phyloP scores from a whole-genome alignment of 2,329 filamentous ascomycete genomes.

The Xylaria polymorpha region DNA sequence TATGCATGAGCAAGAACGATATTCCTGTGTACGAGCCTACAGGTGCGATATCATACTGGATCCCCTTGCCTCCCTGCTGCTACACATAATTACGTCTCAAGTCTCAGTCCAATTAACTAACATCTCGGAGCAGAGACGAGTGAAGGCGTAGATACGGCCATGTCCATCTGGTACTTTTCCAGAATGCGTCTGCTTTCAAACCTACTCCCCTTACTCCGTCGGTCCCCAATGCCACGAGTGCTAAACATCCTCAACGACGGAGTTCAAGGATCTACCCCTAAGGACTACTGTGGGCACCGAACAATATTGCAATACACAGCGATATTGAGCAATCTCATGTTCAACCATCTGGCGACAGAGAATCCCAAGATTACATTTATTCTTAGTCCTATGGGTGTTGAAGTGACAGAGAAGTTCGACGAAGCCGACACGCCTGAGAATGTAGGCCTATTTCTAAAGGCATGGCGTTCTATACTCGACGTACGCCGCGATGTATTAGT shows the following conservation, averaged over 20 bases:
- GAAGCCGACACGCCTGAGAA: neutral
- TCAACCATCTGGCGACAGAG: neutral
- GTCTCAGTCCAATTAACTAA: neutral
- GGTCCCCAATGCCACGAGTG: slow-evolving; percentile 46
- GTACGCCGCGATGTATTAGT: neutral
- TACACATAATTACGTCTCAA: slow-evolving; percentile 8
- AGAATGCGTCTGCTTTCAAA: slow-evolving; percentile 49
- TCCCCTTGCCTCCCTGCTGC: neutral
- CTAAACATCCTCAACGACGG: slow-evolving; percentile 48
- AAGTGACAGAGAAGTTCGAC: neutral
- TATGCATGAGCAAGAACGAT: slow-evolving; percentile 47
- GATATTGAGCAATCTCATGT: neutral
- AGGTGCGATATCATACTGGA: neutral
- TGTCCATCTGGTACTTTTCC: slow-evolving; percentile 50
- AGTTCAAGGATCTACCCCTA: too few species aligned
- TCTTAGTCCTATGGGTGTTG: neutral
- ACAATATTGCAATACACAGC: neutral
- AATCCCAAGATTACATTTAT: neutral
- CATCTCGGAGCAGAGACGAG: slow-evolving; percentile 28
- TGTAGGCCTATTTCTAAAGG: neutral
- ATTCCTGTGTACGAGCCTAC: slow-evolving; percentile 38
- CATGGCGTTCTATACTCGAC: neutral
- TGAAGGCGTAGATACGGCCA: slow-evolving; percentile 49
- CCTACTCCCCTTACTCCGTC: slow-evolving; percentile 49
- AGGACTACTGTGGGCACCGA: neutral